Conservation (phyloP, 345 rosid genomes). For the Draba incana region DNA sequence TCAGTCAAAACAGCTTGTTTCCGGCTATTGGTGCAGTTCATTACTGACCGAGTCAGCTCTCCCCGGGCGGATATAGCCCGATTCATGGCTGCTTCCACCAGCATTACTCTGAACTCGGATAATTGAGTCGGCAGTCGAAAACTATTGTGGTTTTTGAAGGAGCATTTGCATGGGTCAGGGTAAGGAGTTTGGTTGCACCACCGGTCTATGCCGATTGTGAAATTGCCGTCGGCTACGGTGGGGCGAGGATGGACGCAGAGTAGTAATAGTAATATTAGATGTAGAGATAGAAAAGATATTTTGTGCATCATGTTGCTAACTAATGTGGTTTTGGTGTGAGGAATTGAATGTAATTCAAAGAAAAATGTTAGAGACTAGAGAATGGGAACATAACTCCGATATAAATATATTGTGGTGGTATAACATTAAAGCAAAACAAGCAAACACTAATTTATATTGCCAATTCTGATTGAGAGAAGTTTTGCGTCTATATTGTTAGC, state of each 20-base stretch:
- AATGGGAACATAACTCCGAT: conserved; percentile 21
- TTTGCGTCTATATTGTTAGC: conserved; percentile 4
- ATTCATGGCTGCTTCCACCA: conserved; percentile 57
- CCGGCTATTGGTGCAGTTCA: conserved; percentile 35
- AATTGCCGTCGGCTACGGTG: conserved; percentile 22
- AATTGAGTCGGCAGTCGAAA: conserved; percentile 43
- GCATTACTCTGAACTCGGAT: conserved; percentile 56
- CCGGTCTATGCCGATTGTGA: conserved; percentile 42
- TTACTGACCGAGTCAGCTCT: conserved; percentile 38
- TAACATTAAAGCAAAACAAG: conserved; percentile 7
- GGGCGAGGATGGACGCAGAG: conserved; percentile 38
- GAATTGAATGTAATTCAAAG: not conserved
- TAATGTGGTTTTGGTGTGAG: conserved; percentile 23
- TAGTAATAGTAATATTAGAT: conserved; percentile 26
- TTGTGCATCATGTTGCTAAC: conserved; percentile 19
- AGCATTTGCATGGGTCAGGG: conserved; percentile 62
- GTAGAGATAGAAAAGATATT: conserved; percentile 26
- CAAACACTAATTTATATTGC: conserved; percentile 12
- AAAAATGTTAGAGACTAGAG: conserved; percentile 23
- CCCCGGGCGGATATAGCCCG: conserved; percentile 46
- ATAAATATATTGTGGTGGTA: conserved; percentile 23
- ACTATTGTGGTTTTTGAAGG: conserved; percentile 44
- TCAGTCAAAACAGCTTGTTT: conserved; percentile 61
- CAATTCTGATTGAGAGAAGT: conserved; percentile 20
- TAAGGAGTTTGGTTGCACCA: conserved; percentile 89